phyloP scores from a whole-genome alignment of 2,329 filamentous ascomycete species.

The Ploettnerulaceae sp. region DNA sequence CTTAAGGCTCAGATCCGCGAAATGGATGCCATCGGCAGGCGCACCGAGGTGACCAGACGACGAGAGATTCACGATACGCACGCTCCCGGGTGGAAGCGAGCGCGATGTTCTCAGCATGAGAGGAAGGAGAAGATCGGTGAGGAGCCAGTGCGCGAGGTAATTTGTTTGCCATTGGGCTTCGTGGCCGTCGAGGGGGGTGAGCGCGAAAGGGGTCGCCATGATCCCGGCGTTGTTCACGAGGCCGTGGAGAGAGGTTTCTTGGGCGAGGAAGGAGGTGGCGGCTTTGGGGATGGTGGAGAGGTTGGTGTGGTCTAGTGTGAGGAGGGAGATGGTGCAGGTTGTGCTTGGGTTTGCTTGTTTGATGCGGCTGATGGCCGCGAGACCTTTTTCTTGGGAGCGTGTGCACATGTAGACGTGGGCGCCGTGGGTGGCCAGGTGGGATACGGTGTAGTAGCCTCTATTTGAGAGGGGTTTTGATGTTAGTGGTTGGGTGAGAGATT shows the following conservation, averaged over 20 bases:
- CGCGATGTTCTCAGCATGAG: slow-evolving; percentile 21
- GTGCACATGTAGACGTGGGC: slow-evolving; percentile 27
- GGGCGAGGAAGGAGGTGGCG: slow-evolving; percentile 20
- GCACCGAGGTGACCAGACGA: slow-evolving; percentile 23
- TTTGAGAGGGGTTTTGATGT: no score
- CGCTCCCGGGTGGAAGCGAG: slow-evolving; percentile 20
- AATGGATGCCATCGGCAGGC: slow-evolving; percentile 24
- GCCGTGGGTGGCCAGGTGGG: slow-evolving; percentile 30
- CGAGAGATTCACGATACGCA: slow-evolving; percentile 24
- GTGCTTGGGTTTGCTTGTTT: slow-evolving; percentile 17
- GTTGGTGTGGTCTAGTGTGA: slow-evolving; percentile 36
- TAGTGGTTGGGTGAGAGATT: slow-evolving; percentile 11
- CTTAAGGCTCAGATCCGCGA: slow-evolving; percentile 24
- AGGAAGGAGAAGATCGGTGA: slow-evolving; percentile 22
- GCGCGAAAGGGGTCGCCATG: slow-evolving; percentile 36
- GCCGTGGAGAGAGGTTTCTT: slow-evolving; percentile 34
- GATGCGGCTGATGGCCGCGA: slow-evolving; percentile 20
- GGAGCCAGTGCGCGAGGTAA: slow-evolving; percentile 32
- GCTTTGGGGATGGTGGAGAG: slow-evolving; percentile 35
- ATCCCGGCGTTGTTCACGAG: slow-evolving; percentile 39
- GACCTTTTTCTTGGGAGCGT: slow-evolving; percentile 20
- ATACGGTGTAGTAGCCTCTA: slow-evolving; percentile 42
- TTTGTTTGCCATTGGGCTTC: slow-evolving; percentile 34
- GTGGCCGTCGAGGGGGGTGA: slow-evolving; percentile 38
- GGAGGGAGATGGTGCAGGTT: slow-evolving; percentile 24